Conservation (phyloP, 768 basidiomycete genomes). For the Suillus alpinus region DNA sequence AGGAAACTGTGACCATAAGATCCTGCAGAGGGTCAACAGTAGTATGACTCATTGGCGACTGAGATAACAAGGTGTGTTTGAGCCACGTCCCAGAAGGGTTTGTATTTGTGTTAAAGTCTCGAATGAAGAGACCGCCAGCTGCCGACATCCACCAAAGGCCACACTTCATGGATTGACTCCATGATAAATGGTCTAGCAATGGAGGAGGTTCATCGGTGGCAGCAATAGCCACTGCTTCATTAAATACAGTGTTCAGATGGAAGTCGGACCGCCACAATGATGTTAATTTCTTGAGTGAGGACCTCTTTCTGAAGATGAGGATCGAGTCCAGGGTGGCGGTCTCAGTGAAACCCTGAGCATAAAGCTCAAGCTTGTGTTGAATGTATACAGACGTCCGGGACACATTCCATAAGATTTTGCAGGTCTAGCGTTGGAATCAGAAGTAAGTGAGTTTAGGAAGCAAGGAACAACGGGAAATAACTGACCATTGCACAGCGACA, state of each 20-base stretch:
- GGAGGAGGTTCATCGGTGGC: too few species aligned
- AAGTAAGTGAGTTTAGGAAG: neutral
- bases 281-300: neutral
- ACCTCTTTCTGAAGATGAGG: neutral
- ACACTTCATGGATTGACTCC: neutral
- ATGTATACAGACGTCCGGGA: neutral
- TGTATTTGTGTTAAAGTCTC: neutral
- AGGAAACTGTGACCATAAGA: neutral
- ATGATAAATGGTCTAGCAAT: too few species aligned
- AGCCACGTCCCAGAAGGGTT: neutral
- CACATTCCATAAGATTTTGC: neutral
- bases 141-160: neutral
- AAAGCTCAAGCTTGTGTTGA: neutral
- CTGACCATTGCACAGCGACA: neutral
- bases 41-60: too few species aligned
- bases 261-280: neutral
- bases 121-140: neutral
- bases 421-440: neutral
- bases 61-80: neutral
- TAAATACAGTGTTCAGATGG: neutral
- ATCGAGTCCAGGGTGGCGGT: neutral
- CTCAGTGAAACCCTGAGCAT: neutral
- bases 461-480: too few species aligned
- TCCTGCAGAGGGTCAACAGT: neutral
- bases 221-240: neutral